phyloP scores from a whole-genome alignment of 441 rosid genomes.

The Euphorbia corollata region DNA sequence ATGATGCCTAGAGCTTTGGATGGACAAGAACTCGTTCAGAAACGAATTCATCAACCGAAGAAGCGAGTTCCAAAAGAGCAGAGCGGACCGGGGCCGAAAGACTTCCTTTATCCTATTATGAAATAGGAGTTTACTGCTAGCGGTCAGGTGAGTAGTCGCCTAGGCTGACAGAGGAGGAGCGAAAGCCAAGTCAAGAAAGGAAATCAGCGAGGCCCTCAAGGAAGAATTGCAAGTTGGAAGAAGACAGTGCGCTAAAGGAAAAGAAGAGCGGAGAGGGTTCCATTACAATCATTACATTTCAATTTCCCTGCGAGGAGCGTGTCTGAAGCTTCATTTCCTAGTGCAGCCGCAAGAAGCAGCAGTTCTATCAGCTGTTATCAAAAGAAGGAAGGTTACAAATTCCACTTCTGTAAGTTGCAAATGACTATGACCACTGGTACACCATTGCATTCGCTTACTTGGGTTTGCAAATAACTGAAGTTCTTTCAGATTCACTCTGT shows the following conservation, averaged over 20 bases:
- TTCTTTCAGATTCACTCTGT: slow-evolving; percentile 34
- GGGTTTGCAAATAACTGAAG: not conserved
- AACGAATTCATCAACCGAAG: no score
- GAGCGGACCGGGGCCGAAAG: no score
- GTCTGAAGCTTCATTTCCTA: slow-evolving; percentile 25
- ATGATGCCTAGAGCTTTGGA: no score
- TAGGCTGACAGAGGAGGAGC: no score
- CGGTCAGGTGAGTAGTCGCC: no score
- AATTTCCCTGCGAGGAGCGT: slow-evolving; percentile 24
- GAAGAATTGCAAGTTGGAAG: slow-evolving; percentile 30
- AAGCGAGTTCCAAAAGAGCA: no score
- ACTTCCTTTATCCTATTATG: no score
- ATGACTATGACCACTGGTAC: not conserved
- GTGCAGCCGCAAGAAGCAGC: slow-evolving; percentile 28
- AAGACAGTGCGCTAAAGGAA: slow-evolving; percentile 25
- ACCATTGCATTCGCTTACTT: not conserved
- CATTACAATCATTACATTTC: slow-evolving; percentile 42
- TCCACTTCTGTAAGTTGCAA: slow-evolving; percentile 33
- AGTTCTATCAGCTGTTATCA: slow-evolving; percentile 20
- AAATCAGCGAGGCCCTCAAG: slow-evolving; percentile 24
- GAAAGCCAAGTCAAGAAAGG: slow-evolving; percentile 16
- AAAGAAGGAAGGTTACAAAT: slow-evolving; percentile 15
- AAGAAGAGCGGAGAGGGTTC: slow-evolving; percentile 36
- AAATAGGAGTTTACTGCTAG: no score
- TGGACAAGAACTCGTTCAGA: no score